phyloP scores from a whole-genome alignment of 2,329 filamentous ascomycete species.

The Aurifilum marmelostoma region DNA sequence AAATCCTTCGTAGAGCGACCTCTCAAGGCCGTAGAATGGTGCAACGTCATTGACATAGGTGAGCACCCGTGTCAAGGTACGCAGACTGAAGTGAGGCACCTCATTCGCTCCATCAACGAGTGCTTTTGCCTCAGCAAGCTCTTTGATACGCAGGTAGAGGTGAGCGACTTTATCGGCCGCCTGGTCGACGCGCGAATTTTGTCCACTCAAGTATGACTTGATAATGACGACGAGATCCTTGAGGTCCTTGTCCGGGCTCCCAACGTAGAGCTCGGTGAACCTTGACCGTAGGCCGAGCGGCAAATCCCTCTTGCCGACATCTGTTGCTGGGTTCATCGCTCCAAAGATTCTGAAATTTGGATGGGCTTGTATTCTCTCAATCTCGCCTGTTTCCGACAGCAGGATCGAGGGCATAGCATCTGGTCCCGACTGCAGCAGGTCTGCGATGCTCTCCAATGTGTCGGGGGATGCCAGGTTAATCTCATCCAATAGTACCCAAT shows the following conservation, averaged over 20 bases:
- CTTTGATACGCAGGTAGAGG: constrained; percentile 87
- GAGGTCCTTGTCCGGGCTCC: constrained; percentile 83
- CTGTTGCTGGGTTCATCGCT: constrained; percentile 98
- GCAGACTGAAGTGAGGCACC: constrained; percentile 93
- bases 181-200: constrained; percentile 71
- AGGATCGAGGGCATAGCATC: constrained; percentile 79
- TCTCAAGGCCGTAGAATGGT: constrained; percentile 79
- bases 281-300: constrained; percentile 85
- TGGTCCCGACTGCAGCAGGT: constrained; percentile 76
- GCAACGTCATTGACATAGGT: constrained; percentile 86
- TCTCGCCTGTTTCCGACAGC: constrained; percentile 89
- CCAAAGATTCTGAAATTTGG: constrained; percentile 95
- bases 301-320: constrained; percentile 93
- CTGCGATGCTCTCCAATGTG: constrained; percentile 90
- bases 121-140: constrained; percentile 76
- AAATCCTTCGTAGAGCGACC: constrained; percentile 92
- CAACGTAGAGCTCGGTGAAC: constrained; percentile 95
- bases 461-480: constrained; percentile 96
- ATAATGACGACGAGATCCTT: constrained; percentile 89
- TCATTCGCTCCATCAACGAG: constrained; percentile 95
- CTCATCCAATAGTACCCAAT: constrained; percentile 96
- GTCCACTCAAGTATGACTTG: constrained; percentile 79
- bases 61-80: constrained; percentile 87
- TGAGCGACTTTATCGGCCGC: constrained; percentile 80
- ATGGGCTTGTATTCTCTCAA: constrained; percentile 87